Percentiles rank a stretch among this genome's conserved stretches.
These are phyloP conservation scores for Vicia sativa DNA, from an alignment of 306 rosid genomes.

Conservation along the genomic window DNA sequence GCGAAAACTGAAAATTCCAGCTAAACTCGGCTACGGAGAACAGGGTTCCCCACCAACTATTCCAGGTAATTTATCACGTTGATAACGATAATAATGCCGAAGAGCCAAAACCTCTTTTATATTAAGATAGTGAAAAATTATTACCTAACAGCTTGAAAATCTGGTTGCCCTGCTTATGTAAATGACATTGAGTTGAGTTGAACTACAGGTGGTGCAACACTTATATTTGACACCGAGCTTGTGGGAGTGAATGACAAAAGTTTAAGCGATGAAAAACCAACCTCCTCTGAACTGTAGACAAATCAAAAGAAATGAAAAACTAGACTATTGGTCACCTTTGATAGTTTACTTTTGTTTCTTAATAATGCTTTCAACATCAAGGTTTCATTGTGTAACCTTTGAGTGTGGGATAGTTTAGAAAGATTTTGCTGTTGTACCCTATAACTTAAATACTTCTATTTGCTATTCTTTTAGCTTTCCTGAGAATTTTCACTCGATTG, in stretches of 20 bases:
- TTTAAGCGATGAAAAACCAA: slow-evolving; percentile 34
- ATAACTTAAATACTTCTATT: slow-evolving; percentile 10
- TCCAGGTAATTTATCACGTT: slow-evolving; percentile 61
- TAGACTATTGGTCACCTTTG: slow-evolving; percentile 19
- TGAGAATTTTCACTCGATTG: background rate
- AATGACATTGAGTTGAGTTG: slow-evolving; percentile 29
- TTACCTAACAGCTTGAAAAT: slow-evolving; percentile 16
- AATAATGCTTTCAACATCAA: slow-evolving; percentile 33
- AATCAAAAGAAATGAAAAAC: no score
- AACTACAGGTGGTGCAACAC: slow-evolving; percentile 88
- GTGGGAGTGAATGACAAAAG: slow-evolving; percentile 71
- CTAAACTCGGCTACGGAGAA: slow-evolving; percentile 91
- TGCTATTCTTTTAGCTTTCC: background rate
- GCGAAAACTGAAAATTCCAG: slow-evolving; percentile 91
- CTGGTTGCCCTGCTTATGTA: slow-evolving; percentile 4
- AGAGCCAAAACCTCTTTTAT: background rate
- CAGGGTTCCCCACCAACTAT: slow-evolving; percentile 93
- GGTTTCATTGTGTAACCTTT: slow-evolving; percentile 8
- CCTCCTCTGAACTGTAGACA: slow-evolving; percentile 46
- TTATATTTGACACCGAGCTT: slow-evolving; percentile 91
- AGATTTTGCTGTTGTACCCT: slow-evolving; percentile 20
- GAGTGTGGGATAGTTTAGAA: slow-evolving; percentile 31
- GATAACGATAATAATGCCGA: slow-evolving; percentile 12
- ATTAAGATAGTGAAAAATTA: slow-evolving; percentile 11
- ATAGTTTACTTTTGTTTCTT: slow-evolving; percentile 13